A percentile compares a stretch with the other conserved stretches of the same genome.
These are phyloP conservation scores for Biscogniauxia sp. DNA, from an alignment of 2,329 filamentous ascomycete genomes.

Conservation along the genomic window DNA sequence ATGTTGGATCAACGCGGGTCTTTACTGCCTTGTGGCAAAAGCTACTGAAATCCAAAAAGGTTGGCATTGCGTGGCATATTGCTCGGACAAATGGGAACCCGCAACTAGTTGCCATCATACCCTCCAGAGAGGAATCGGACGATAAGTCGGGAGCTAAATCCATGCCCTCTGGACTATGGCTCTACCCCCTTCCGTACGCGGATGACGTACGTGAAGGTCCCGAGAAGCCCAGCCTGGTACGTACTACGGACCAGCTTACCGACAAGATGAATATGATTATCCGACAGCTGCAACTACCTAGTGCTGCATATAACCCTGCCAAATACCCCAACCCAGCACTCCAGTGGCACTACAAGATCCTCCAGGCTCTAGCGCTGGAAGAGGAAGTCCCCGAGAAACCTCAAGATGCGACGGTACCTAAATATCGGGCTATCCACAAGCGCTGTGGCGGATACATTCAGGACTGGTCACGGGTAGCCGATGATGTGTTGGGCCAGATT, in stretches of 20 bases:
- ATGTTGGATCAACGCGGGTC: slow-evolving; percentile 85
- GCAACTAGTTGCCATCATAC: slow-evolving; percentile 75
- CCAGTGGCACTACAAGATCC: slow-evolving; percentile 95
- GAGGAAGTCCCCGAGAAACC: slow-evolving; percentile 78
- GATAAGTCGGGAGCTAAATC: slow-evolving; percentile 65
- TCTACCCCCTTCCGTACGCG: slow-evolving; percentile 82
- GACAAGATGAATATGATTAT: slow-evolving; percentile 81
- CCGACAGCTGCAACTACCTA: slow-evolving; percentile 85
- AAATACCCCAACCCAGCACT: slow-evolving; percentile 90
- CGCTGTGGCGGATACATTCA: slow-evolving; percentile 75
- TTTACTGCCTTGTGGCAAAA: slow-evolving; percentile 92
- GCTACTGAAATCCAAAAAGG: slow-evolving; percentile 72
- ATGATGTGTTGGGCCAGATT: slow-evolving; percentile 47
- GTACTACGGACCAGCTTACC: slow-evolving; percentile 67
- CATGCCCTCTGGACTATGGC: slow-evolving; percentile 82
- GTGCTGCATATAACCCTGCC: slow-evolving; percentile 75
- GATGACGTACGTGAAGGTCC: slow-evolving; percentile 82
- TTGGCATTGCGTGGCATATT: slow-evolving; percentile 88
- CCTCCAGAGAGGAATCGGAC: slow-evolving; percentile 65
- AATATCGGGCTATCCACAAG: slow-evolving; percentile 85
- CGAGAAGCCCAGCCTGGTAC: slow-evolving; percentile 51
- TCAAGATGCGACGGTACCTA: slow-evolving; percentile 78
- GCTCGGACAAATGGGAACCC: slow-evolving; percentile 78
- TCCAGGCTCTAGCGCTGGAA: slow-evolving; percentile 87
- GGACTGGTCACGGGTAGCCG: slow-evolving; percentile 71